Evolutionary conservation across 345 rosid genomes (phyloP), one percentile per base, ranked within the genome.

Genomic region (Populus tremula): DNA sequence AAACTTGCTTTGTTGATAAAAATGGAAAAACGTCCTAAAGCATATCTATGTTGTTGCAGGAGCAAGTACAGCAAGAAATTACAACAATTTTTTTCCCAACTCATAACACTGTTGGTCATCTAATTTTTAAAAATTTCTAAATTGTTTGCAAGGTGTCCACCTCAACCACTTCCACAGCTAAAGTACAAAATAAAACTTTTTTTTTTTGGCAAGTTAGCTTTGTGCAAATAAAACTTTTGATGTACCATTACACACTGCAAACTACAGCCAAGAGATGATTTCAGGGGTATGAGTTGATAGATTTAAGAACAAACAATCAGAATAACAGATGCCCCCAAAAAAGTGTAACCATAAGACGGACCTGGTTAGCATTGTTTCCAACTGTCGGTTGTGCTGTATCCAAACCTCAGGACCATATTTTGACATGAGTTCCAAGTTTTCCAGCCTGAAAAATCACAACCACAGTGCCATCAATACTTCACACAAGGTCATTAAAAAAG

Each of bases 401-500:
- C 98, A 96, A 67, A 90, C 88, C 83, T 92, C 93, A 25, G 98
- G 92, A 73, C 93, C 92, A 76, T 87, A 86, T 79, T 93, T 96
- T 70, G 90, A 87, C 91, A 96, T 87, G 86, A 93, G 50, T 13
- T 96, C 99, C 85, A 96, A 83, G 78, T 96, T 96, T 84, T 96
- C 99, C 85, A 96, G 83, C 92, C 99, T 96, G 82, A 53, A 73
- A 76, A 71, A 39, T 67, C 4, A 12, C 23, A 23, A 72, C 11
- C 11, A 23, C 21, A 13, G 17, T 47, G 18, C 5, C 50, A 47
- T 47, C 50, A 47, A 47, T 13, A 47, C 50, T 47, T 47, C 50
- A 14, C 50, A 47, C 17, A 14, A 12, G 50, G 50, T 47, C 50
- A 47, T 14, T 13, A 47, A 47, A 4, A 45, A 47, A 13, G 3